These are phyloP conservation scores for Catenaria anguillulae DNA, from an alignment of 371 early-diverging fungal species.

Conservation along the genomic window DNA sequence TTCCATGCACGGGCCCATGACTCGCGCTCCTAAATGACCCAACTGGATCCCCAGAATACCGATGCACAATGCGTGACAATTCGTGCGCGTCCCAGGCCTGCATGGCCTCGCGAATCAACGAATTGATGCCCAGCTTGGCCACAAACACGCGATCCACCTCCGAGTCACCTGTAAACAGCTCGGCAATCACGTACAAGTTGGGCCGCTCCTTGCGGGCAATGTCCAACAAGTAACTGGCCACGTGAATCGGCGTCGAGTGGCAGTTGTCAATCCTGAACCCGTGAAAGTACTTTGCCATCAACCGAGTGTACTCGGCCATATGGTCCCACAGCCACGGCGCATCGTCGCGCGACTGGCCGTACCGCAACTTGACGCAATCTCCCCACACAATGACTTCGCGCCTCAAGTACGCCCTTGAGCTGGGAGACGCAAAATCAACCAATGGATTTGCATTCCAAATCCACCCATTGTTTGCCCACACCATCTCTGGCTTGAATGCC, in stretches of 20 bases:
- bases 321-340: constrained; percentile 93
- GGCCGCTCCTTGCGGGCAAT: constrained; percentile 69
- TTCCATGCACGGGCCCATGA: neutral
- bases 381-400: constrained; percentile 96
- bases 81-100: constrained; percentile 88
- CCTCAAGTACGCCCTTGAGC: constrained; percentile 70
- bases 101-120: constrained; percentile 92
- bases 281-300: constrained; percentile 74
- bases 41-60: constrained; percentile 71
- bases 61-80: constrained; percentile 69
- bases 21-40: constrained; percentile 12
- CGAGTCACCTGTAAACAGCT: constrained; percentile 89
- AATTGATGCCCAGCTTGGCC: constrained; percentile 80
- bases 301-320: constrained; percentile 70
- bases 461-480: constrained; percentile 89
- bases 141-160: constrained; percentile 81
- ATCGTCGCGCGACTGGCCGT: constrained; percentile 62
- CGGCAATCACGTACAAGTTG: constrained; percentile 87
- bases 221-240: constrained; percentile 82
- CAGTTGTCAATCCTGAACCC: constrained; percentile 97
- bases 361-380: constrained; percentile 93
- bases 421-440: constrained; percentile 74
- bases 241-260: constrained; percentile 90
- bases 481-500: neutral
- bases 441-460: constrained; percentile 94